phyloP scores from a whole-genome alignment of 2,329 filamentous ascomycete genomes.

The Fusarium sp. region DNA sequence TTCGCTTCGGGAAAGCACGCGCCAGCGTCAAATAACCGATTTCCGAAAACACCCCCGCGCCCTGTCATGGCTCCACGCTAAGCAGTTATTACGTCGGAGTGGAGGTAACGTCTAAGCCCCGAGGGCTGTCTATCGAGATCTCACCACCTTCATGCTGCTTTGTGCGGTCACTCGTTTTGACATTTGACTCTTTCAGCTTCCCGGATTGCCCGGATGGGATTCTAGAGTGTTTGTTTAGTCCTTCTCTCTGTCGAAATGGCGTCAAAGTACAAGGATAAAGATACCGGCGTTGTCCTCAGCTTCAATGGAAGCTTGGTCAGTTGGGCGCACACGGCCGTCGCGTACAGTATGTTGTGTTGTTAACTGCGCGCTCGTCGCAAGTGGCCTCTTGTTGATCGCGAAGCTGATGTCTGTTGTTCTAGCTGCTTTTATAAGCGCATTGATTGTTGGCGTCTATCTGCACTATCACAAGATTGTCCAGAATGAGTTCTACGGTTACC shows the following conservation, averaged over 20 bases:
- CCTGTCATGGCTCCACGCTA: conserved; percentile 30
- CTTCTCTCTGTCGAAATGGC: conserved; percentile 46
- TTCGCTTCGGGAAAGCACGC: conserved; percentile 34
- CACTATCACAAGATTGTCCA: conserved; percentile 98
- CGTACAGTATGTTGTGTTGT: conserved; percentile 70
- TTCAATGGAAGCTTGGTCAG: conserved; percentile 92
- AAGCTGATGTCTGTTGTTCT: conserved; percentile 36
- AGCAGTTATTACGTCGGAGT: conserved; percentile 42
- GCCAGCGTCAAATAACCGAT: conserved; percentile 36
- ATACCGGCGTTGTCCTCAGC: conserved; percentile 65
- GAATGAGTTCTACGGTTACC: conserved; percentile 95
- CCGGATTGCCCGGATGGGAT: conserved; percentile 48
- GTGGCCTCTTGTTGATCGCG: conserved; percentile 4
- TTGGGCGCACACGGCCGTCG: conserved; percentile 83
- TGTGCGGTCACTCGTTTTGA: conserved; percentile 30
- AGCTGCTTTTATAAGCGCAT: conserved; percentile 87
- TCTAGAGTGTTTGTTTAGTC: conserved; percentile 36
- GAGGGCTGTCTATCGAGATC: conserved; percentile 41
- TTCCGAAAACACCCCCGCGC: conserved; percentile 30
- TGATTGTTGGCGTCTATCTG: conserved; percentile 80
- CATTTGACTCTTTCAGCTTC: conserved; percentile 17
- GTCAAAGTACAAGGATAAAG: conserved; percentile 70
- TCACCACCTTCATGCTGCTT: conserved; percentile 39
- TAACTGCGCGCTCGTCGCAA: conserved; percentile 3
- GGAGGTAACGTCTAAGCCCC: conserved; percentile 41